Percentiles rank a stretch among this genome's conserved stretches.
phyloP scores from a whole-genome alignment of 805 yeast genomes.

The Zygotorulaspora florentina region DNA sequence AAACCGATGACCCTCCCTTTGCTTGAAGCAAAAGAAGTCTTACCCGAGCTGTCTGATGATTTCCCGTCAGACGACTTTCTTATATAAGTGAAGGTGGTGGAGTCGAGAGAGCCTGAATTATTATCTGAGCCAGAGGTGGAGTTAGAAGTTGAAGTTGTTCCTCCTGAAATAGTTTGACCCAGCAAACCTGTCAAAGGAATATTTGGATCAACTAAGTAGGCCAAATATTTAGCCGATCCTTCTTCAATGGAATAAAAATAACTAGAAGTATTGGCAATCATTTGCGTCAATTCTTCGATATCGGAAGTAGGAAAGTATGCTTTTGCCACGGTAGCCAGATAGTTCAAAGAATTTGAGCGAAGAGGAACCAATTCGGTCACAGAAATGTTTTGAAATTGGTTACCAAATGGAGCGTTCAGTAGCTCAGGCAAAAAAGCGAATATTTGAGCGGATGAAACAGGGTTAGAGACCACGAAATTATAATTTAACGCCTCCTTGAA shows the following conservation, averaged over 20 bases:
- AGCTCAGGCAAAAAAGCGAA: conserved; percentile 71
- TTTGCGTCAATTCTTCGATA: conserved; percentile 46
- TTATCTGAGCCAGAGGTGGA: conserved; percentile 36
- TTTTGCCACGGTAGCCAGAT: conserved; percentile 83
- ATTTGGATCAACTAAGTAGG: conserved; percentile 59
- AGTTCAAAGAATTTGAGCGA: conserved; percentile 49
- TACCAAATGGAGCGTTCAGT: conserved; percentile 56
- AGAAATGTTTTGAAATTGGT: conserved; percentile 44
- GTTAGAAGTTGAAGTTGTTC: conserved; percentile 69
- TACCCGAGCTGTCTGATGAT: conserved; percentile 19
- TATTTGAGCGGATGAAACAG: conserved; percentile 76
- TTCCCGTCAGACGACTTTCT: conserved; percentile 7
- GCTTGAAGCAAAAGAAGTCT: conserved; percentile 26
- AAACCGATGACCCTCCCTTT: conserved; percentile 63
- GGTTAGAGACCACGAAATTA: conserved; percentile 77
- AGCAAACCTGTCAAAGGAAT: conserved; percentile 29
- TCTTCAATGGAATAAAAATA: conserved; percentile 56
- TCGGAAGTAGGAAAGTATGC: conserved; percentile 67
- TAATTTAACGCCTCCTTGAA: conserved; percentile 77
- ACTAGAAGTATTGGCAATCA: conserved; percentile 55
- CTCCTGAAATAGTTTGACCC: conserved; percentile 54
- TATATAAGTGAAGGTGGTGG: not conserved
- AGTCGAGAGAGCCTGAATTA: conserved; percentile 15
- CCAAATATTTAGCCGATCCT: conserved; percentile 52
- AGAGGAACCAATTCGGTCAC: conserved; percentile 76